A percentile compares a stretch with the other conserved stretches of the same genome.
Evolutionary conservation across 352 stramenopile species (phyloP).

Genomic region (Globisporangium iwayamae): DNA sequence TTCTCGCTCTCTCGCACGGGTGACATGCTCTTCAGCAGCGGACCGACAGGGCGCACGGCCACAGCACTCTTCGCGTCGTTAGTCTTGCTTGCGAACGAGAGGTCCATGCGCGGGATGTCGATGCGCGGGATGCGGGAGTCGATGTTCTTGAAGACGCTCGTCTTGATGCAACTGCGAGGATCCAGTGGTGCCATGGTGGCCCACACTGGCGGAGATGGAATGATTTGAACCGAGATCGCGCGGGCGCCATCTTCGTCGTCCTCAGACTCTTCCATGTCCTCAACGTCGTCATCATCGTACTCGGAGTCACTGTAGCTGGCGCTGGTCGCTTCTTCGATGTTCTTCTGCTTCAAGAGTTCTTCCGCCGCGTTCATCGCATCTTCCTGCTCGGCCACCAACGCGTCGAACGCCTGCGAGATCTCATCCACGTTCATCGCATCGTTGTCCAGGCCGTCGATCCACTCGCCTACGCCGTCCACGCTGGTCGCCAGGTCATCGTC

Average conservation of each 20-base stretch:
- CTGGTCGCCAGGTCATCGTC: slow-evolving; percentile 28
- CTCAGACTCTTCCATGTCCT: slow-evolving; percentile 24
- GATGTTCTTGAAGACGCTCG: slow-evolving; percentile 69
- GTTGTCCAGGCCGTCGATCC: slow-evolving; percentile 65
- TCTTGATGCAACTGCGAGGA: slow-evolving; percentile 74
- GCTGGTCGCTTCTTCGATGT: slow-evolving; percentile 36
- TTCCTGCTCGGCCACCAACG: slow-evolving; percentile 47
- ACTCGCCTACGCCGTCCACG: slow-evolving; percentile 31
- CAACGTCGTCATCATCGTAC: slow-evolving; percentile 27
- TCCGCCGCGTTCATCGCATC: slow-evolving; percentile 20
- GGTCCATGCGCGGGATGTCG: slow-evolving; percentile 67
- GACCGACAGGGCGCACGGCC: not conserved
- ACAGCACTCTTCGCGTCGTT: slow-evolving; percentile 19
- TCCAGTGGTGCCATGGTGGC: slow-evolving; percentile 57
- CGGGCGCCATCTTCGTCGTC: slow-evolving; percentile 18
- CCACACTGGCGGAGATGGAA: slow-evolving; percentile 52
- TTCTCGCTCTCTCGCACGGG: slow-evolving; percentile 52
- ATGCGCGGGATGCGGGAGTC: slow-evolving; percentile 74
- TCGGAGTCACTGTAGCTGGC: slow-evolving; percentile 29
- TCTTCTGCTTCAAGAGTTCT: slow-evolving; percentile 25
- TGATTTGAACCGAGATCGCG: slow-evolving; percentile 30
- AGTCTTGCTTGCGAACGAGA: slow-evolving; percentile 34
- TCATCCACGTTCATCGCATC: slow-evolving; percentile 72
- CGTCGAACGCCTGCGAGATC: slow-evolving; percentile 64
- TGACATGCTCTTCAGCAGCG: slow-evolving; percentile 28